Conservation (phyloP, 2,329 filamentous ascomycete species). For the Fonsecaea pedrosoi region DNA sequence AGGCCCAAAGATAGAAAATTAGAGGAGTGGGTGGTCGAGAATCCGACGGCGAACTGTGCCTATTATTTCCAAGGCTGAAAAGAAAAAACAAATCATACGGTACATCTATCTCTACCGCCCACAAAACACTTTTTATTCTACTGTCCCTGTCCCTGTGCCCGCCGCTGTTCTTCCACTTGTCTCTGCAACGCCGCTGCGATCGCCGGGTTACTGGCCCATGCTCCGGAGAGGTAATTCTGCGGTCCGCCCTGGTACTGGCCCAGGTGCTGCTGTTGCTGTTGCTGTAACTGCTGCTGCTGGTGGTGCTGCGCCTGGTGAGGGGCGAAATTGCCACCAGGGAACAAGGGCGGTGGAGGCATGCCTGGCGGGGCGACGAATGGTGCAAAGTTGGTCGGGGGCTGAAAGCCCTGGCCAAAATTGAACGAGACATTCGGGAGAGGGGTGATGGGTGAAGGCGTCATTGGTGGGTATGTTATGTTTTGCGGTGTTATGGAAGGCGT, state of each 20-base stretch:
- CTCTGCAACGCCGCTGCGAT: conserved; percentile 35
- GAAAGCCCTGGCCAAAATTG: conserved; percentile 28
- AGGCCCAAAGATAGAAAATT: too few species aligned
- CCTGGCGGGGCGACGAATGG: conserved; percentile 23
- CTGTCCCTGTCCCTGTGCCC: conserved; percentile 26
- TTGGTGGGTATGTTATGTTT: conserved; percentile 29
- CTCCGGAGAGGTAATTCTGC: conserved; percentile 19
- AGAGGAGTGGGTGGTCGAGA: too few species aligned
- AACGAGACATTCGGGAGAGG: conserved; percentile 35
- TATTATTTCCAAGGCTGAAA: neutral
- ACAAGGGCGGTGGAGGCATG: conserved; percentile 7
- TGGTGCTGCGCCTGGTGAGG: conserved; percentile 38
- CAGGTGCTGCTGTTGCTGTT: neutral
- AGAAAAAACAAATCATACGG: neutral
- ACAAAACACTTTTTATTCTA: neutral
- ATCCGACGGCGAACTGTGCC: too few species aligned
- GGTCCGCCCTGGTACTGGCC: conserved; percentile 16
- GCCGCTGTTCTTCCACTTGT: conserved; percentile 34
- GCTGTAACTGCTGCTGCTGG: neutral
- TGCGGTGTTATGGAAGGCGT: conserved; percentile 35
- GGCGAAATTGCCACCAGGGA: conserved; percentile 39
- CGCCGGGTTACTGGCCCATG: conserved; percentile 35
- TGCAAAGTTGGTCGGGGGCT: conserved; percentile 18
- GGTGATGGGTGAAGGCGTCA: conserved; percentile 39
- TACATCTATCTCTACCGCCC: neutral